These are phyloP conservation scores for Closterium sp. DNA, from an alignment of 139 green algal genomes.

Conservation along the genomic window DNA sequence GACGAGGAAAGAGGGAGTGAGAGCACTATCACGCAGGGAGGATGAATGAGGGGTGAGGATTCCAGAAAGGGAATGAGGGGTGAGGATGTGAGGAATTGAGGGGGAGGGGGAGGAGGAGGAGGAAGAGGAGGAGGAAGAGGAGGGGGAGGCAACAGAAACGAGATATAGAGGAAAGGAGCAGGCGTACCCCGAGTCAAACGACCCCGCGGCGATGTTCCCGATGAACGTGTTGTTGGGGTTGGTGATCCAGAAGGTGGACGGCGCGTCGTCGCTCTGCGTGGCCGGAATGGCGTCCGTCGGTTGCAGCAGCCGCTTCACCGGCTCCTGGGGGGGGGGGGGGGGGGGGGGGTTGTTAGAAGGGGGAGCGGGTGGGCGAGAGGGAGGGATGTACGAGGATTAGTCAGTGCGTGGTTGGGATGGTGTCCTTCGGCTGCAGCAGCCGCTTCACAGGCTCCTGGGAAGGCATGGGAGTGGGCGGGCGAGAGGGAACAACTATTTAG, in stretches of 20 bases:
- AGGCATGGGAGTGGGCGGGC: too few relatives aligned
- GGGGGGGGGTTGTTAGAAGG: too few relatives aligned
- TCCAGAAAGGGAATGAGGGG: too few relatives aligned
- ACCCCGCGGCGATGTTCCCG: conserved; percentile 58
- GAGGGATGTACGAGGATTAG: too few relatives aligned
- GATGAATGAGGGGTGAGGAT: too few relatives aligned
- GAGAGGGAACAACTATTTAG: too few relatives aligned
- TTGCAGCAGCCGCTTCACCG: not conserved
- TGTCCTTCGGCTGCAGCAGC: conserved; percentile 26
- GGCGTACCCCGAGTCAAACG: conserved; percentile 30
- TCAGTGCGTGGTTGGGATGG: not conserved
- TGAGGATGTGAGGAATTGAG: too few relatives aligned
- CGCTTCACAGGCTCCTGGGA: not conserved
- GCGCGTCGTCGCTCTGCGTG: conserved; percentile 63
- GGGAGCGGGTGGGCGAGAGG: not conserved
- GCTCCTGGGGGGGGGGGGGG: not conserved
- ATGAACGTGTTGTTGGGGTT: conserved; percentile 70
- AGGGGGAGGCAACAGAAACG: too few relatives aligned
- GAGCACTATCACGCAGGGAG: too few relatives aligned
- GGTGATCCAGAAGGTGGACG: conserved; percentile 78
- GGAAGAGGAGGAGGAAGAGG: too few relatives aligned
- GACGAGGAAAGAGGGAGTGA: conserved; percentile 4
- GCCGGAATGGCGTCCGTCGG: conserved; percentile 18
- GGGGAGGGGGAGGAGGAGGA: too few relatives aligned
- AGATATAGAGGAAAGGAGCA: not conserved